These are phyloP conservation scores for Sporothrix protearum DNA, from an alignment of 2,329 filamentous ascomycete species.

Conservation along the genomic window DNA sequence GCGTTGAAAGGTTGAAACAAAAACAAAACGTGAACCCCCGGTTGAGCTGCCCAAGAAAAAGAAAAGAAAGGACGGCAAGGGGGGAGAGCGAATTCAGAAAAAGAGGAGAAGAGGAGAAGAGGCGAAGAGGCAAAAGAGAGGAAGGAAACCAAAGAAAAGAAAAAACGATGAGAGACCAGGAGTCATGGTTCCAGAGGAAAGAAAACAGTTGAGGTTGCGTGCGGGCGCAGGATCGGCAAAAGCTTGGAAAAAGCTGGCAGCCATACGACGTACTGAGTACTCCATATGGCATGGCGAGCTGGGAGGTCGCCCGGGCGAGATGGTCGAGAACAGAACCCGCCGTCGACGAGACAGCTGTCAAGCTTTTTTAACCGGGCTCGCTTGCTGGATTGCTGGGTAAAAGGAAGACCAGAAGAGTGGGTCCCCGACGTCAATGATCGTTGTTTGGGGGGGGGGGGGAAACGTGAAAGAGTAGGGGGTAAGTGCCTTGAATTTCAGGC, in stretches of 20 bases:
- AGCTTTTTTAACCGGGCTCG: too few species aligned
- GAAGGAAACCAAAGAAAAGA: neutral
- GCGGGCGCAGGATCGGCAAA: neutral
- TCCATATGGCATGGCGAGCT: neutral
- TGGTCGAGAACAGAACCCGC: too few species aligned
- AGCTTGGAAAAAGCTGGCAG: conserved; percentile 16
- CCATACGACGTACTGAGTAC: too few species aligned
- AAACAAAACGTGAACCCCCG: too few species aligned
- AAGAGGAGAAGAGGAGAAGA: neutral
- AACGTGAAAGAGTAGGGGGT: neutral
- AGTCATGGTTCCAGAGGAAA: too few species aligned
- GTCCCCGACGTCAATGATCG: neutral
- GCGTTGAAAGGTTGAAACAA: too few species aligned
- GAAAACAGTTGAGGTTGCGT: neutral
- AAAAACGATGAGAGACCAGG: too few species aligned
- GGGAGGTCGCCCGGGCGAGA: too few species aligned
- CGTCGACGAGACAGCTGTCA: neutral
- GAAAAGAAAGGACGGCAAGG: too few species aligned
- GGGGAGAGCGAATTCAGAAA: too few species aligned
- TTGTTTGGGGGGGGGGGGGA: too few species aligned
- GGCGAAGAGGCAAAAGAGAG: neutral
- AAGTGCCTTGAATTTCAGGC: neutral
- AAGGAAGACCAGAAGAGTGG: neutral
- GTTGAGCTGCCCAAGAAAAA: too few species aligned
- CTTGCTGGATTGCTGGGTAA: neutral